Evolutionary conservation across 352 stramenopile genomes (phyloP), one percentile per base, ranked within the genome.

Genomic region (Peronosclerospora sorghi): DNA sequence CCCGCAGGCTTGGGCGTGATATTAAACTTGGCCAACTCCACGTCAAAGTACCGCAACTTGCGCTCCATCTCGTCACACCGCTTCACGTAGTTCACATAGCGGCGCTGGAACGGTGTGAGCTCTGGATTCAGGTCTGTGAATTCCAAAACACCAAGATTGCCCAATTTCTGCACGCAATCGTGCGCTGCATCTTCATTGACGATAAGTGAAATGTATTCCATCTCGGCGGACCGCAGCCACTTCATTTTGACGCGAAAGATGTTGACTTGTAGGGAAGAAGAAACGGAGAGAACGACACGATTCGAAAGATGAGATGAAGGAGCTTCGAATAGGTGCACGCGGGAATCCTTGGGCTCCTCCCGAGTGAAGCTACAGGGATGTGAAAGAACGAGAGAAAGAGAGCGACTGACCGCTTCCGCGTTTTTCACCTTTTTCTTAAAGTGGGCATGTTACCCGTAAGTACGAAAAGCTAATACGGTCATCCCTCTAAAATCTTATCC

Each of bases 121-220:
- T 98, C 94, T 35, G 93, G 94, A 70, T 99, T 99, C 45, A 98
- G 62, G 67, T 99, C 96, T n/a, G 95, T 98, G 67, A 99, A 98
- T 59, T 98, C 91, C 53, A 99, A 90, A 14, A 96, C 91, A 23
- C 94, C 94, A 17, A 98, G 58, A 41, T 94, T 90, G 40, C 95
- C 96, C 5, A 99, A 77, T 57, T 97, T 96, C 59, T 96, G 87
- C 34, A 98, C 80, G 59, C 89, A 98, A 65, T 97, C 85, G 68
- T 98, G 95, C 41, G 95, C 90, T 17, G 94, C 94, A 62, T 98
- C 94, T 64, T 98, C 95, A 52, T 97, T 97, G 49, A 98, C 86
- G 61, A 98, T 98, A 41, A 99, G 73, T 46, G 87, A 97, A 69
- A 98, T 96, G 56, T 99, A 99, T 73, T 97, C 85, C 95, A 99